Conservation (phyloP, 306 rosid genomes). For the Psophocarpus tetragonolobus region DNA sequence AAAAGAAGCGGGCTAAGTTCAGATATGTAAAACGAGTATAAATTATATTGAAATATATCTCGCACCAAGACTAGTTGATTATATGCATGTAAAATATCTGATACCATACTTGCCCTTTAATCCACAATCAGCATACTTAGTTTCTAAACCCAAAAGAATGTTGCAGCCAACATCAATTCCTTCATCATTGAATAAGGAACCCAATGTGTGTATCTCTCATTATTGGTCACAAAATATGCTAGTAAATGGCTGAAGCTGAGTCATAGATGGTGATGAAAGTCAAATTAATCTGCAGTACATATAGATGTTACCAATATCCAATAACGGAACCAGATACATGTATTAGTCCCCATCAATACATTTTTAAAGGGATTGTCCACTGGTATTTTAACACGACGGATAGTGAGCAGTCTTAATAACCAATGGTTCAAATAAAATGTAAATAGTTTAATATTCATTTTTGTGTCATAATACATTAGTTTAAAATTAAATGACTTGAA, state of each 20-base stretch:
- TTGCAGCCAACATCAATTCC: not conserved
- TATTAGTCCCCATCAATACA: not conserved
- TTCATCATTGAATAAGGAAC: not conserved
- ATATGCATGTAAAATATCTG: slow-evolving; percentile 16
- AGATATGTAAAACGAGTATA: not conserved
- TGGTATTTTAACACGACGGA: not conserved
- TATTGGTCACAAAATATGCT: not conserved
- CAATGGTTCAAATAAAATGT: not conserved
- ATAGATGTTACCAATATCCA: not conserved
- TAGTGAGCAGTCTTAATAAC: not conserved
- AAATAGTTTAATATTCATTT: not conserved
- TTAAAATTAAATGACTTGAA: not conserved
- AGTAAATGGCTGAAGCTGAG: not conserved
- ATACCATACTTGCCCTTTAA: not conserved
- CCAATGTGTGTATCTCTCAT: not conserved
- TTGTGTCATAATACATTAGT: not conserved
- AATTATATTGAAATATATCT: not conserved
- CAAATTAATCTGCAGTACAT: not conserved
- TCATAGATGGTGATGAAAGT: not conserved
- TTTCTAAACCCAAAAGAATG: not conserved
- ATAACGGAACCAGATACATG: not conserved
- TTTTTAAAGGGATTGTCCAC: not conserved
- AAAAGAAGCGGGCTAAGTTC: not conserved
- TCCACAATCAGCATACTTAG: not conserved
- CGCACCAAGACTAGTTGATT: not conserved